Conservation (phyloP, 306 rosid genomes). For the Delonix regia region DNA sequence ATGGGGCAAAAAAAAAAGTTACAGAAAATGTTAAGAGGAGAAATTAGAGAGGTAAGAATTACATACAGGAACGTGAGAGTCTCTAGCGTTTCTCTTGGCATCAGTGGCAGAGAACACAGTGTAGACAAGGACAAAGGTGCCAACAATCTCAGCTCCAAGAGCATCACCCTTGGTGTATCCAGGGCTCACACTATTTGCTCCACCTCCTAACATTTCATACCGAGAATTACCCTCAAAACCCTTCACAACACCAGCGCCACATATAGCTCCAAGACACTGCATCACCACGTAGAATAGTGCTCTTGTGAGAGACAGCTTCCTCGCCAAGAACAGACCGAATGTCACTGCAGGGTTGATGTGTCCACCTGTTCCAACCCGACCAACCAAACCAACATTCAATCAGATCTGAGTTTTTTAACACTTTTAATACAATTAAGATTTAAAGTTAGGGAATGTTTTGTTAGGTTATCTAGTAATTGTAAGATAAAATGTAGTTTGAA, state of each 20-base stretch:
- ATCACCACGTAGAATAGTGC: conserved; percentile 78
- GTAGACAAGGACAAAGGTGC: conserved; percentile 96
- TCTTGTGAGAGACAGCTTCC: conserved; percentile 81
- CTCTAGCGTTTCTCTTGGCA: conserved; percentile 89
- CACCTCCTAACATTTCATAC: conserved; percentile 61
- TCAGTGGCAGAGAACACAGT: conserved; percentile 96
- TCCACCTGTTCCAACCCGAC: conserved; percentile 59
- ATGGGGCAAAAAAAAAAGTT: not conserved
- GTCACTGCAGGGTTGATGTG: conserved; percentile 97
- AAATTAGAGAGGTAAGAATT: not conserved
- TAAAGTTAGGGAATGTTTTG: no score
- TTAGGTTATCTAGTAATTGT: no score
- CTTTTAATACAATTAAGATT: no score
- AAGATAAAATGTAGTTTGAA: not conserved
- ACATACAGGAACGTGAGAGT: conserved; percentile 90
- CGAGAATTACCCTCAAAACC: conserved; percentile 56
- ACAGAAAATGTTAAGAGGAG: not conserved
- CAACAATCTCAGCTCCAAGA: conserved; percentile 89
- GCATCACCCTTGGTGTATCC: conserved; percentile 93
- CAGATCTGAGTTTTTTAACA: conserved; percentile 13
- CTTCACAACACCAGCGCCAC: conserved; percentile 94
- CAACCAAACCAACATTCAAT: not conserved
- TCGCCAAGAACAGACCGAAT: conserved; percentile 81
- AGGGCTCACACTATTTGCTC: conserved; percentile 63
- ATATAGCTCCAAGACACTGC: conserved; percentile 94